phyloP scores from a whole-genome alignment of 1,284 basidiomycete species.

The Laetiporus sulphureus region DNA sequence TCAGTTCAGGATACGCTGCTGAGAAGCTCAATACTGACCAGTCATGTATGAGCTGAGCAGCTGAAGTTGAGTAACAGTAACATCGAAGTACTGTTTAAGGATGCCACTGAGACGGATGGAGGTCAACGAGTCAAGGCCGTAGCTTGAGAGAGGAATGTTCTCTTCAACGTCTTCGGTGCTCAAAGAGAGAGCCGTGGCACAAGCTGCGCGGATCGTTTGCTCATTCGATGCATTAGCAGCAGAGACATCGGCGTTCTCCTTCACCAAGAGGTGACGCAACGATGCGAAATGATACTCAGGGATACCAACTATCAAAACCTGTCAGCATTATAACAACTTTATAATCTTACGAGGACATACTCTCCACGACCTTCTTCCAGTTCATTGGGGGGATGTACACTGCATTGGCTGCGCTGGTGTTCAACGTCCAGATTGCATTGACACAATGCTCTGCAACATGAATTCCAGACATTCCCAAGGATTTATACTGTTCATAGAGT shows the following conservation, averaged over 20 bases:
- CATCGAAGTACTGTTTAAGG: conserved; percentile 7
- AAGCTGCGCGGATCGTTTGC: not conserved
- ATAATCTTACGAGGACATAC: conserved; percentile 1
- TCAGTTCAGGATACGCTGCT: not conserved
- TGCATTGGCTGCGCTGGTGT: not conserved
- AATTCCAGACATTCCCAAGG: conserved; percentile 6
- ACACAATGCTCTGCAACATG: conserved; percentile 6
- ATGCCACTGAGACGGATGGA: conserved; percentile 10
- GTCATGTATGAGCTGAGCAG: conserved; percentile 11
- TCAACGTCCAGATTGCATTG: conserved; percentile 9
- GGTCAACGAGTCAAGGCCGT: conserved; percentile 13
- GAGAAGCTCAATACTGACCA: conserved; percentile 4
- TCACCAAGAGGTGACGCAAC: conserved; percentile 3
- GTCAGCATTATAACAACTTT: not conserved
- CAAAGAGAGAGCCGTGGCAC: conserved; percentile 11
- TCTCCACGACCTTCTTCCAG: conserved; percentile 7
- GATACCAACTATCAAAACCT: not conserved
- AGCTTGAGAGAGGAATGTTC: conserved; percentile 11
- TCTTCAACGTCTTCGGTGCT: conserved; percentile 9
- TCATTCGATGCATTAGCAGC: not conserved
- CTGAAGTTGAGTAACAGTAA: conserved; percentile 12
- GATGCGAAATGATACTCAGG: not conserved
- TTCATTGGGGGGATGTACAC: conserved; percentile 9
- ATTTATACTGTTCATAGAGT: conserved; percentile 2
- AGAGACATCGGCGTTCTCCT: not conserved